These are phyloP conservation scores for Aspergillus nomiae DNA, from an alignment of 2,329 filamentous ascomycete genomes.

Conservation along the genomic window DNA sequence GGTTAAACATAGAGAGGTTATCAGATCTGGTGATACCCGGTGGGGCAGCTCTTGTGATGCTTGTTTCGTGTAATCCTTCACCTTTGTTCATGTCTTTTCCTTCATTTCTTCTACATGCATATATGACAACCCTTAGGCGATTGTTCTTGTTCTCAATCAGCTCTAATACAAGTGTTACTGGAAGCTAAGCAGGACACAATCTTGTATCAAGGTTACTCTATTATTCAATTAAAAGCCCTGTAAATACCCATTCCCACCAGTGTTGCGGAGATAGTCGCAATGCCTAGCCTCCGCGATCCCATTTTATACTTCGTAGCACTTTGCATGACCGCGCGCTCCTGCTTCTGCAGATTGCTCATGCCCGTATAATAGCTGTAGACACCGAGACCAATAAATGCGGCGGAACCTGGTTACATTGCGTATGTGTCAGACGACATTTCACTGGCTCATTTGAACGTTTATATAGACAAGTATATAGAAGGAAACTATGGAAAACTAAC, in stretches of 20 bases:
- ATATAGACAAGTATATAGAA: neutral
- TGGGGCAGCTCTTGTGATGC: constrained; percentile 31
- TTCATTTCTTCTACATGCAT: constrained; percentile 5
- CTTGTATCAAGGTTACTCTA: neutral
- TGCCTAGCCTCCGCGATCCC: constrained; percentile 67
- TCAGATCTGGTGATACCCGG: constrained; percentile 38
- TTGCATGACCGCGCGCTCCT: constrained; percentile 63
- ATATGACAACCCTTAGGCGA: neutral
- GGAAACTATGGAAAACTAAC: constrained; percentile 49
- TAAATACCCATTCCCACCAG: constrained; percentile 72
- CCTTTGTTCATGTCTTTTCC: constrained; percentile 9
- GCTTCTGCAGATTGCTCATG: constrained; percentile 68
- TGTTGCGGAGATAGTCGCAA: constrained; percentile 67
- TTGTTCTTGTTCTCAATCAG: neutral
- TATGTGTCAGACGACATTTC: constrained; percentile 13
- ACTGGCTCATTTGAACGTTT: neutral
- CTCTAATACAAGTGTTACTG: neutral
- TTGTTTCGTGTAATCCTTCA: constrained; percentile 14
- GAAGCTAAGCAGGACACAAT: neutral
- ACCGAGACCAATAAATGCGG: constrained; percentile 73
- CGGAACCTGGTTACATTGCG: constrained; percentile 59
- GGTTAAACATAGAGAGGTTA: constrained; percentile 38
- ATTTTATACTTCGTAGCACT: constrained; percentile 73
- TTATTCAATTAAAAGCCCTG: constrained; percentile 61
- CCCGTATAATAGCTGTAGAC: constrained; percentile 78